phyloP scores from a whole-genome alignment of 2,329 filamentous ascomycete species.

The Diaporthe sp. region DNA sequence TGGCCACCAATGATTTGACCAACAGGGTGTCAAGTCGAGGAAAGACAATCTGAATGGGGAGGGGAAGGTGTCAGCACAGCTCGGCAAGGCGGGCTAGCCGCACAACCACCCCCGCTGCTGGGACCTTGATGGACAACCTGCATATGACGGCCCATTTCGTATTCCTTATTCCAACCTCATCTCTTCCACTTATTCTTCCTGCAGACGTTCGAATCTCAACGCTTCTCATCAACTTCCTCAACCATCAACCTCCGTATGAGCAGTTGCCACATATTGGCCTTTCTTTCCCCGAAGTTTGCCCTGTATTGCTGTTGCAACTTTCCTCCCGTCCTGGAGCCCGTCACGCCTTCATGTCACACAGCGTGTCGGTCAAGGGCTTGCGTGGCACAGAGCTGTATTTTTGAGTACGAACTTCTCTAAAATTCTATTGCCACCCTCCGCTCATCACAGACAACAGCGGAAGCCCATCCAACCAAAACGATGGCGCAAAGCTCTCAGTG shows the following conservation, averaged over 20 bases:
- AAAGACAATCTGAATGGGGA: too few relatives aligned
- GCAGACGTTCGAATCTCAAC: not conserved
- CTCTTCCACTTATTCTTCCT: too few relatives aligned
- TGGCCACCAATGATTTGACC: not conserved
- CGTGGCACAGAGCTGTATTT: not conserved
- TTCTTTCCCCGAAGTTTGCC: too few relatives aligned
- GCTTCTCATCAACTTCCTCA: not conserved
- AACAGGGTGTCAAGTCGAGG: not conserved
- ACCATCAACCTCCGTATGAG: not conserved
- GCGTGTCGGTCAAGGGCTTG: not conserved
- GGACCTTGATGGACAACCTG: constrained; percentile 9
- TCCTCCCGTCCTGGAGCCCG: too few relatives aligned
- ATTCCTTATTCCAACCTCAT: constrained; percentile 2
- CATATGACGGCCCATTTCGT: not conserved
- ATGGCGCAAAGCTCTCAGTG: constrained; percentile 18
- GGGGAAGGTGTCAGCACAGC: not conserved
- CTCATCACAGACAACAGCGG: not conserved
- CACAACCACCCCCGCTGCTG: not conserved
- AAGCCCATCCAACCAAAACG: not conserved
- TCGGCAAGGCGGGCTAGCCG: not conserved
- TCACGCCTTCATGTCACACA: not conserved
- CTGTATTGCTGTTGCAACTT: not conserved
- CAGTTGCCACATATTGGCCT: too few relatives aligned
- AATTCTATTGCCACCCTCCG: not conserved
- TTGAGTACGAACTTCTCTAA: not conserved